Conservation (phyloP, 192 early-diverging fungal genomes). For the Podila epigama region DNA sequence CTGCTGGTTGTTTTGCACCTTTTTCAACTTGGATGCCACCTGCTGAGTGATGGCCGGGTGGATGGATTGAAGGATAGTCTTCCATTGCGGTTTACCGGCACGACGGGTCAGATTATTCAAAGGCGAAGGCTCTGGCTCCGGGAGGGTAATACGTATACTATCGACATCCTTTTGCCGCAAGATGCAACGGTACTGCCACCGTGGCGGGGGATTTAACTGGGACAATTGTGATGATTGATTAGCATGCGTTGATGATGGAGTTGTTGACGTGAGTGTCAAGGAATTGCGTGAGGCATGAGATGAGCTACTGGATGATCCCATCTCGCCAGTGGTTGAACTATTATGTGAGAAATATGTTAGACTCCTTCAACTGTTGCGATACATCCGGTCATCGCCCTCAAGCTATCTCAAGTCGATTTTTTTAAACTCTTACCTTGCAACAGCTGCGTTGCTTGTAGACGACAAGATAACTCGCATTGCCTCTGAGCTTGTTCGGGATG, state of each 20-base stretch:
- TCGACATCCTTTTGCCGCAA: conserved; percentile 40
- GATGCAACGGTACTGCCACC: conserved; percentile 49
- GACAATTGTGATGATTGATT: neutral
- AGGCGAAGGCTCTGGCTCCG: conserved; percentile 38
- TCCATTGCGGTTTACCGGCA: conserved; percentile 54
- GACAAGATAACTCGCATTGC: conserved; percentile 27
- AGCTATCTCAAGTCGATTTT: too few relatives aligned
- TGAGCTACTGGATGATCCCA: neutral
- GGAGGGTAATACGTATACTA: conserved; percentile 31
- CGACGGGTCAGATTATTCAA: conserved; percentile 41
- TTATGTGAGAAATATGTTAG: too few relatives aligned
- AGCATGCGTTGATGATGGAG: neutral
- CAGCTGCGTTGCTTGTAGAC: neutral
- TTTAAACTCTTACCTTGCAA: conserved; percentile 12
- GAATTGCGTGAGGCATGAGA: neutral
- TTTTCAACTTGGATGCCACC: conserved; percentile 61
- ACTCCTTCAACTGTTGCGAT: too few relatives aligned
- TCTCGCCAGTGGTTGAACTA: too few relatives aligned
- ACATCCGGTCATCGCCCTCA: too few relatives aligned
- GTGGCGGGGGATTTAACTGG: neutral
- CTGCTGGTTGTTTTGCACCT: conserved; percentile 64
- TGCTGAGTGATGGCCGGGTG: conserved; percentile 47
- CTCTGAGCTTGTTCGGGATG: conserved; percentile 22
- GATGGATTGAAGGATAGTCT: conserved; percentile 49
- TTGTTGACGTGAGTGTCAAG: neutral